Evolutionary conservation across 805 yeast species (phyloP), one percentile per base, ranked within the genome.

Genomic region (Pichia cabralensis): DNA sequence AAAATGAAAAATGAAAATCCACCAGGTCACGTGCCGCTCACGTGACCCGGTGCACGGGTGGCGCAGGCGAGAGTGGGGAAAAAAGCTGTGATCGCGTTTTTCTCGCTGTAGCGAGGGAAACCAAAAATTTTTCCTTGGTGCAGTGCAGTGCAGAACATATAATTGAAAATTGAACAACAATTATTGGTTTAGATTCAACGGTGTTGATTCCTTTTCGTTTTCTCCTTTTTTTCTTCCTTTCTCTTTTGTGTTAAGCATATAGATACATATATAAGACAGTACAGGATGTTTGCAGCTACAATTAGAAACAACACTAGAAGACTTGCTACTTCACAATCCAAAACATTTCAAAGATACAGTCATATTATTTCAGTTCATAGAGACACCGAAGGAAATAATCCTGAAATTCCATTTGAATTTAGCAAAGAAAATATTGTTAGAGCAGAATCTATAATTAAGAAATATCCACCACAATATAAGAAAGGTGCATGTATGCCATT

Each of bases 401-500:
- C 71, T 31, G 58, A 65, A 34, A 63, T 76, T 34, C 77, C 84
- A 28, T 84, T 84, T 56, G 85, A 79, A 55, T 84, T 83, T 64
- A 66, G 66, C 38, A 49, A 66, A 11, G 84, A 74, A 43, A 82
- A 81, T 64, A 47, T 61, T 52, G 61, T 65, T 43, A 65, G 82
- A 45, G 94, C 94, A n/a, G 61, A 77, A 39, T 77, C 71, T 42
- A 73, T 83, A 50, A 67, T 83, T 34, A 72, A 80, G 49, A 81
- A 81, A 62, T 83, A 83, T 56, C 95, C 95, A 9, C 67, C 81
- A 19, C 89, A 83, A 55, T 83, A 84, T 60, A 83, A 82, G 56
- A 84, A 84, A 61, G 82, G 80, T 22, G 94, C 95, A 3, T 76
- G 77, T 39, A 84, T 83, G 94, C 94, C 94, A 8, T 67, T 83